Evolutionary conservation across 495 filamentous ascomycete genomes (phyloP), one percentile per base, ranked within the genome.

Genomic region (Neurospora cerealis): DNA sequence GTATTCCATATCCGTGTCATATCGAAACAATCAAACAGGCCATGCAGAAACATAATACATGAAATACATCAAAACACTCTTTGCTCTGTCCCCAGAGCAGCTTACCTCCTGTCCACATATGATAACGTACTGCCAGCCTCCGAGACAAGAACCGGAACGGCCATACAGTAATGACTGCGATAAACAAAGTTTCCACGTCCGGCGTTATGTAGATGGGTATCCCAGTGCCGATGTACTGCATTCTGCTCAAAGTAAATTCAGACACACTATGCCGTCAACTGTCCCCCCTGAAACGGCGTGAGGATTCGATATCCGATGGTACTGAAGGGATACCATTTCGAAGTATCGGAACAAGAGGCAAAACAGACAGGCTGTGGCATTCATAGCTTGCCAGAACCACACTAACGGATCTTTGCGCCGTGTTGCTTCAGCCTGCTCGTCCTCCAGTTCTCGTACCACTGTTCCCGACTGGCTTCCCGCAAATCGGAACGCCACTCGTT

Each of bases 361-460:
- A 28, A 13, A 2, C 13, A 34, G 24, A 28, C 24, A 62, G 24
- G 54, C 54, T 4, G 34, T 9, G 54, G 54, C 54, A 15, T 8
- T 62, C 54, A 62, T 17, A 17, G 28, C 24, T 17, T 3, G 15
- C 19, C 24, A 7, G 28, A 32, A 10, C 21, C 48, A 79, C 72
- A 80, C 72, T 77, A 76, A 54, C 73, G 76, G 42, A 76, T 44
- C 72, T 80, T 81, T n/a, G 60, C 70, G 9, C 76, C 79, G 8
- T 79, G 81, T 34, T 85, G 83, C 80, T 87, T 88, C 73, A 89
- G 85, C 72, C 87, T 81, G 81, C 84, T 88, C 3, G 87, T 98
- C 83, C 96, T 89, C 96, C 96, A 99, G 76, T 93, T 90, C 82
- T 99, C 96, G 76, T 99, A 99, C 93, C 94, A 98, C 73, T 93